Evolutionary conservation across 2,329 filamentous ascomycete genomes (phyloP), one percentile per base, ranked within the genome.

Genomic region (Aspergillus tanneri): DNA sequence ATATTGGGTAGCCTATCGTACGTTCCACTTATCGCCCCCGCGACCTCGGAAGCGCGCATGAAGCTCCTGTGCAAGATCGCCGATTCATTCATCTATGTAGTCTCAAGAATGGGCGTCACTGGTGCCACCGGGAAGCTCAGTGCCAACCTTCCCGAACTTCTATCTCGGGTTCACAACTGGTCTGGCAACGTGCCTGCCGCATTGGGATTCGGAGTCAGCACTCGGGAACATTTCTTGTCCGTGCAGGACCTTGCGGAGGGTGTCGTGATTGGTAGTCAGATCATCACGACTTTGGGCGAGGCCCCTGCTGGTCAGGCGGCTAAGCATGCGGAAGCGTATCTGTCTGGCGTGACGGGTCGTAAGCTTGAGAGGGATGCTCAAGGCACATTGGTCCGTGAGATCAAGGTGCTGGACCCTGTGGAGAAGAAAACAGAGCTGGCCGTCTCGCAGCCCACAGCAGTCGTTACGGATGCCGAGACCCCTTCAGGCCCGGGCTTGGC

Each of bases 51-150:
- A 61, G 79, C 83, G 56, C 88, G 93, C 63, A 96, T 99, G 91
- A 92, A 88, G 74, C 81, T 96, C 32, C 85, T 99, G 10, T 99
- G 93, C 81, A 85, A 89, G 69, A 92, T 99, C 55, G 93, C 93
- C 65, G 92, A 97, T 73, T 96, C 91, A 3, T 99, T 97, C 77
- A 95, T 99, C 73, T 99, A 99, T 69, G 91, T 99, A 53, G 93
- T 99, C 47, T 97, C 92, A 21, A 82, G 92, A 61, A 95, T 96
- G 87, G 93, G 93, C 61, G 92, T 97, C 47, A 99, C 93, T 8
- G 93, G 93, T 61, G 93, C 90, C 11, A 86, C 85, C 1, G 91
- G 91, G 25, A 84, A 84, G 21, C 75, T 99, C 63, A 96, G 89
- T 70, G 79, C 85, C 36, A 85, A 87, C 49, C 81, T 99, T 25